Conservation (phyloP, 768 basidiomycete genomes). For the Pulveroboletus sp. region DNA sequence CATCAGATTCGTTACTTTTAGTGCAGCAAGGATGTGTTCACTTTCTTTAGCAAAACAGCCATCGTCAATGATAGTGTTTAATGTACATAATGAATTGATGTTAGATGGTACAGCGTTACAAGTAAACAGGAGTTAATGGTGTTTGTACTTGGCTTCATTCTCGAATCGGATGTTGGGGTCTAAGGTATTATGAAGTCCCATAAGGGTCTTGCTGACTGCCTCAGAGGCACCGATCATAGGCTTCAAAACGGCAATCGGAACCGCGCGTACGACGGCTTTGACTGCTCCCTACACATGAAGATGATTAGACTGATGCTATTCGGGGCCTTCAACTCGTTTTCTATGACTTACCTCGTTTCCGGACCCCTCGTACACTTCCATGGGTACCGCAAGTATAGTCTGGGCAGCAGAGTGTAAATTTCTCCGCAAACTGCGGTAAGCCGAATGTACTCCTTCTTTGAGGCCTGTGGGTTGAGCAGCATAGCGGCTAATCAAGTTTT, state of each 20-base stretch:
- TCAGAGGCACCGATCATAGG: slow-evolving; percentile 98
- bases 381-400: slow-evolving; percentile 96
- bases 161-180: slow-evolving; percentile 81
- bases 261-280: slow-evolving; percentile 90
- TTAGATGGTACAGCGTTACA: slow-evolving; percentile 19
- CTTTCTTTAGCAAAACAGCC: not conserved
- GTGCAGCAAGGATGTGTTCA: not conserved
- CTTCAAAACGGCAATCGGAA: slow-evolving; percentile 94
- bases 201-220: slow-evolving; percentile 91
- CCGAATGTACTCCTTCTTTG: slow-evolving; percentile 82
- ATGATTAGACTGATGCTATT: not conserved
- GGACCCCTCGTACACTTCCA: slow-evolving; percentile 97
- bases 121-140: slow-evolving; percentile 41
- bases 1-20: not conserved
- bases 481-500: slow-evolving; percentile 78
- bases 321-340: not conserved
- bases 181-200: slow-evolving; percentile 89
- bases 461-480: slow-evolving; percentile 86
- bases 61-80: not conserved
- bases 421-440: slow-evolving; percentile 81
- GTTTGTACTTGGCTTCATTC: slow-evolving; percentile 93
- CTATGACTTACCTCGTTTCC: slow-evolving; percentile 70
- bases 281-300: slow-evolving; percentile 67
- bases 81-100: slow-evolving; percentile 15
- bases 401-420: slow-evolving; percentile 94